A percentile compares a stretch with the other conserved stretches of the same genome.
Evolutionary conservation across 306 rosid genomes (phyloP).

Genomic region (Mucuna pruriens): DNA sequence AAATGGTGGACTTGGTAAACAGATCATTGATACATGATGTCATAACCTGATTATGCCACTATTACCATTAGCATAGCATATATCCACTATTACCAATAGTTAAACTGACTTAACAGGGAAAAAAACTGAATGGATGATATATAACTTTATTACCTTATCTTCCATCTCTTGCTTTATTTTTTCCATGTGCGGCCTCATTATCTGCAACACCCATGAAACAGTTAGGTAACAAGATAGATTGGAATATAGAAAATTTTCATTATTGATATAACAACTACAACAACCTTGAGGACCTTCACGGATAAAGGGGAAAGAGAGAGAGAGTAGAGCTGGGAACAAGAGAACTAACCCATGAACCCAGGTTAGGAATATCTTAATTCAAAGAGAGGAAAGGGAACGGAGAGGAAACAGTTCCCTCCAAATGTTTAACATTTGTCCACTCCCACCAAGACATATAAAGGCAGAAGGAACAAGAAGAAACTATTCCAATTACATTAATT

Average conservation of each 20-base stretch:
- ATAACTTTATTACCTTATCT: constrained; percentile 54
- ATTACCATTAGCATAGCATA: background rate
- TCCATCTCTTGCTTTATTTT: constrained; percentile 59
- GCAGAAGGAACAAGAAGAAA: constrained; percentile 6
- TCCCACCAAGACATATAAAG: constrained; percentile 27
- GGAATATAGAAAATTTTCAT: background rate
- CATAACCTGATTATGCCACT: background rate
- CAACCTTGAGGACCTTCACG: background rate
- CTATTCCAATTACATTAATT: background rate
- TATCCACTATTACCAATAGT: background rate
- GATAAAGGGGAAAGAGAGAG: background rate
- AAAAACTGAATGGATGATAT: background rate
- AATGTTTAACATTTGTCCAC: background rate
- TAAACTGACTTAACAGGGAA: background rate
- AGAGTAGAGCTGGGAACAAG: background rate
- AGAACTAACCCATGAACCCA: background rate
- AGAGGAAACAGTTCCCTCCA: constrained; percentile 18
- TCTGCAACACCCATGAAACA: constrained; percentile 51
- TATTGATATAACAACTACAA: background rate
- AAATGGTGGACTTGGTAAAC: background rate
- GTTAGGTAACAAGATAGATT: constrained; percentile 16
- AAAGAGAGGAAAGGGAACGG: constrained; percentile 14
- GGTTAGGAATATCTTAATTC: background rate
- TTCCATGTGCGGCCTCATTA: constrained; percentile 75
- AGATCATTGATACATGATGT: background rate